Percentiles rank a stretch among this genome's conserved stretches.
phyloP scores from a whole-genome alignment of 768 basidiomycete genomes.

The Panus rudis region DNA sequence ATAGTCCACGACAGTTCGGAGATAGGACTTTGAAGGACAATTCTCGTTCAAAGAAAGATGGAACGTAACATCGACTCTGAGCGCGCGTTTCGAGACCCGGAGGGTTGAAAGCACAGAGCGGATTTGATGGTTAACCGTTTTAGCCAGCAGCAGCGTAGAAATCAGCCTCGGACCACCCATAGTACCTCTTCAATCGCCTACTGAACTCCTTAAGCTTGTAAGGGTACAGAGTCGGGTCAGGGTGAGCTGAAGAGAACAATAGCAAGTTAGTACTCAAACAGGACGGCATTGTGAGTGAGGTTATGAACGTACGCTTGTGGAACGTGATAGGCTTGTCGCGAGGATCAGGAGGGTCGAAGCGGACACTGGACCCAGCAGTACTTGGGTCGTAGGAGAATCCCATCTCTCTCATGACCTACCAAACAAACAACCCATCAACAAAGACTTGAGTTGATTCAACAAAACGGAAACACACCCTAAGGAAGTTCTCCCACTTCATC shows the following conservation, averaged over 20 bases:
- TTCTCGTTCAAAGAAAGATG: no score
- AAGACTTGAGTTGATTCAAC: neutral
- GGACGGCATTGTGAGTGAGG: neutral
- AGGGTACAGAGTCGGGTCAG: constrained; percentile 56
- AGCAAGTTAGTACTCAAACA: constrained; percentile 1
- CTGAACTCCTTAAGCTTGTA: constrained; percentile 44
- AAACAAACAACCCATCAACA: constrained; percentile 4
- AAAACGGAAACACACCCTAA: constrained; percentile 42
- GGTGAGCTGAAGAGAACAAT: constrained; percentile 47
- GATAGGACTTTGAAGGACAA: no score
- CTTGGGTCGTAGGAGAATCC: constrained; percentile 69
- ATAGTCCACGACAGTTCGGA: no score
- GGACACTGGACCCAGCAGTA: constrained; percentile 76
- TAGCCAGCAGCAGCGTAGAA: constrained; percentile 24
- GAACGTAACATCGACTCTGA: no score
- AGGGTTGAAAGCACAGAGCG: no score
- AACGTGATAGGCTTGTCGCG: constrained; percentile 62
- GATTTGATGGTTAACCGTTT: neutral
- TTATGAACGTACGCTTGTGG: constrained; percentile 54
- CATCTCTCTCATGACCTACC: constrained; percentile 70
- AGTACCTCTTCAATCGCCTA: constrained; percentile 50
- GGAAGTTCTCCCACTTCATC: constrained; percentile 77
- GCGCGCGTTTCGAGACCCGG: no score
- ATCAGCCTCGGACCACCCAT: constrained; percentile 57
- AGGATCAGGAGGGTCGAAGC: constrained; percentile 67